phyloP scores from a whole-genome alignment of 2,329 filamentous ascomycete genomes.

The Alternaria sp. region DNA sequence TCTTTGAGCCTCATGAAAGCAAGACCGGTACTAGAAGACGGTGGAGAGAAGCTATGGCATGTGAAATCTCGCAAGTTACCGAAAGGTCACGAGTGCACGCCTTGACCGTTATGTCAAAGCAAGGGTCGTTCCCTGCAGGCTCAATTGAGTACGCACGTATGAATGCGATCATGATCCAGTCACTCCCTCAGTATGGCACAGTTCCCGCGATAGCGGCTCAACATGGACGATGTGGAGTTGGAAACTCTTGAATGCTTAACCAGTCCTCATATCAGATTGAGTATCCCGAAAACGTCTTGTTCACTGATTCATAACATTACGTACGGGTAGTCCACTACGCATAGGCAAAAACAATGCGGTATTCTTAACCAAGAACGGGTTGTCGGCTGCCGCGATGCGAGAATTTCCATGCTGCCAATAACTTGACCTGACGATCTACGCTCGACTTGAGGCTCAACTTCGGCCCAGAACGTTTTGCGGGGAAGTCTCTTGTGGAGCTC shows the following conservation, averaged over 20 bases:
- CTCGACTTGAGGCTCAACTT: slow-evolving; percentile 16
- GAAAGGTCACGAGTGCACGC: not conserved
- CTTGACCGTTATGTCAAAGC: not conserved
- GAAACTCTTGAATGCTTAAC: not conserved
- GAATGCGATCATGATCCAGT: not conserved
- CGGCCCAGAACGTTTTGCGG: slow-evolving; percentile 16
- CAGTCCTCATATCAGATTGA: not conserved
- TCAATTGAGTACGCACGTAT: not conserved
- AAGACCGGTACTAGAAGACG: not conserved
- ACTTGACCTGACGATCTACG: slow-evolving; percentile 11
- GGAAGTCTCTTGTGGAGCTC: slow-evolving; percentile 18
- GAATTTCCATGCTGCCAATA: not conserved
- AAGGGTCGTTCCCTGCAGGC: not conserved
- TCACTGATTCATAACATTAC: slow-evolving; percentile 4
- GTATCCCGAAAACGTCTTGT: not conserved
- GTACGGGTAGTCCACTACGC: not conserved
- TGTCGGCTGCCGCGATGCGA: not conserved
- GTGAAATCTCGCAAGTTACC: not conserved
- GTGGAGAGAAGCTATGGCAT: not conserved
- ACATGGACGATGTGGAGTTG: not conserved
- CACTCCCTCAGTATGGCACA: not conserved
- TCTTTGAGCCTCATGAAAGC: not conserved
- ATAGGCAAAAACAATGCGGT: not conserved
- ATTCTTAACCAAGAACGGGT: not conserved
- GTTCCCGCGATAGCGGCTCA: not conserved